Conservation (phyloP, 2,329 filamentous ascomycete species). For the Hymenoscyphus fructigenus region DNA sequence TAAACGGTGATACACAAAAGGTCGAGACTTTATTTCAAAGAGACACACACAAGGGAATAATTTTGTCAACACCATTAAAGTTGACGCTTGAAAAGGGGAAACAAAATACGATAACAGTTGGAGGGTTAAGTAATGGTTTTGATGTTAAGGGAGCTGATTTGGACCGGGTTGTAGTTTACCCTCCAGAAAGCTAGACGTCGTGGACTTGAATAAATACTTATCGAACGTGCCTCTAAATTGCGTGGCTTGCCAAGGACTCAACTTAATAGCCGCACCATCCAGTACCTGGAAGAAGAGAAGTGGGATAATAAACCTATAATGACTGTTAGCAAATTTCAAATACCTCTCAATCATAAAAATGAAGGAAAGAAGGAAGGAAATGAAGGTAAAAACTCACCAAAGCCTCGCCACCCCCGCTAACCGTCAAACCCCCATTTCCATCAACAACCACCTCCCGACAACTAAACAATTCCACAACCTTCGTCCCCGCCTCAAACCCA, state of each 20-base stretch:
- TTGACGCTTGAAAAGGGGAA: conserved; percentile 52
- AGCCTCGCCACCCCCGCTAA: not conserved
- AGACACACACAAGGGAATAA: conserved; percentile 59
- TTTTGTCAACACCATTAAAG: conserved; percentile 56
- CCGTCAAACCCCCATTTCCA: conserved; percentile 8
- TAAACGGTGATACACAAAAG: conserved; percentile 51
- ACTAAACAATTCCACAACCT: conserved; percentile 21
- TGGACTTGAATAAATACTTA: not conserved
- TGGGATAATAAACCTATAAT: not conserved
- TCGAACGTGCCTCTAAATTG: too few species aligned
- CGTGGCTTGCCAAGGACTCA: too few species aligned
- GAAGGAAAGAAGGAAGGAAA: too few species aligned
- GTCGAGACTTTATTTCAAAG: conserved; percentile 52
- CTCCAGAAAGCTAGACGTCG: conserved; percentile 45
- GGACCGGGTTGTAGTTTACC: conserved; percentile 60
- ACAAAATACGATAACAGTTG: conserved; percentile 54
- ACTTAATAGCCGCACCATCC: not conserved
- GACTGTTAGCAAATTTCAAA: not conserved
- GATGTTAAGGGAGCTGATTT: conserved; percentile 58
- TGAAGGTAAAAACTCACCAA: not conserved
- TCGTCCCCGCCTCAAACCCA: conserved; percentile 11
- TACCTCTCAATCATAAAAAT: too few species aligned
- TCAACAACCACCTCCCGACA: conserved; percentile 13
- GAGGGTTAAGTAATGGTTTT: conserved; percentile 55
- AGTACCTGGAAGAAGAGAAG: not conserved